Percentiles rank a stretch among this genome's conserved stretches.
These are phyloP conservation scores for Gaeumannomyces sp. DNA, from an alignment of 2,329 filamentous ascomycete species.

Conservation along the genomic window DNA sequence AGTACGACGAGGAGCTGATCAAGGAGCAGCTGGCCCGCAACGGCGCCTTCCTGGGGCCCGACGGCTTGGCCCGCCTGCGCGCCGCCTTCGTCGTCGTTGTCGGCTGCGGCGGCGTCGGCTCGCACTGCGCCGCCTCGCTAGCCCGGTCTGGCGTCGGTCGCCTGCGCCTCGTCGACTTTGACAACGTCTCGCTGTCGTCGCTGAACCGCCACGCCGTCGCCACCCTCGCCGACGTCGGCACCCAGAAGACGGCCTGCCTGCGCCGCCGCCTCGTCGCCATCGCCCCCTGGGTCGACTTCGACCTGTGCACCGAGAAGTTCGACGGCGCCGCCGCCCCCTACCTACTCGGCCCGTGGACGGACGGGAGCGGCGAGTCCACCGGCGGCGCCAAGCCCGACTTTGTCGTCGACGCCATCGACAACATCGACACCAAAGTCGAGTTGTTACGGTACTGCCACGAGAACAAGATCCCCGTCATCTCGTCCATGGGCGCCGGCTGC, in stretches of 20 bases:
- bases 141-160: constrained; percentile 84
- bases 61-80: constrained; percentile 73
- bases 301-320: constrained; percentile 80
- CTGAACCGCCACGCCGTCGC: constrained; percentile 95
- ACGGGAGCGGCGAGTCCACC: constrained; percentile 31
- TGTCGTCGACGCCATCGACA: constrained; percentile 96
- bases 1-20: constrained; percentile 73
- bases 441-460: constrained; percentile 82
- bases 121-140: constrained; percentile 80
- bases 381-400: constrained; percentile 61
- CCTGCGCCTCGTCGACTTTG: constrained; percentile 88
- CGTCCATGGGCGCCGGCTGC: constrained; percentile 92
- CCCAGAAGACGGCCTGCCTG: constrained; percentile 83
- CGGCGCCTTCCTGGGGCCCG: constrained; percentile 79
- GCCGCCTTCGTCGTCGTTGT: constrained; percentile 81
- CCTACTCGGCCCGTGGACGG: constrained; percentile 62
- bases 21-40: constrained; percentile 93
- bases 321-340: constrained; percentile 57
- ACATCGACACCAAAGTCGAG: constrained; percentile 93
- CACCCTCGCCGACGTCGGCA: constrained; percentile 88
- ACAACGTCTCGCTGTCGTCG: constrained; percentile 92
- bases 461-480: constrained; percentile 74
- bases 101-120: constrained; percentile 90
- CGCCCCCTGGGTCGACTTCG: constrained; percentile 85
- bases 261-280: constrained; percentile 76